Evolutionary conservation across 176 grass and related monocot genomes (phyloP), one percentile per base, ranked within the genome.

Genomic region (Typha latifolia): DNA sequence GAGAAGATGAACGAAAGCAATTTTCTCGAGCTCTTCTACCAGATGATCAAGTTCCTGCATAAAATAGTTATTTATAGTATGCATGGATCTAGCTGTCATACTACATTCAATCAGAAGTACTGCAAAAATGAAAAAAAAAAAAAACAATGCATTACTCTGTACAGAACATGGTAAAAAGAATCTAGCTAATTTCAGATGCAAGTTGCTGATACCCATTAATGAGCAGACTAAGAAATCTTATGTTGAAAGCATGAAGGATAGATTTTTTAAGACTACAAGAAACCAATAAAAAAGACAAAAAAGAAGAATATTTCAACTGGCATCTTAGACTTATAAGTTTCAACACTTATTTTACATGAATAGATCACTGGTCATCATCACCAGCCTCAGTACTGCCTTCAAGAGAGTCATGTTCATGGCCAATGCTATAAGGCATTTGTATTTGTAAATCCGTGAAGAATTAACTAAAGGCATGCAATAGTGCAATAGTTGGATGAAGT

Each of bases 1-100:
- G 37, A 96, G 82, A 67, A 91, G 81, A 89, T 81, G 69, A 78
- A 96, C 93, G 62, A 96, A 77, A 6, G 93, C 80, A 73, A 96
- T 91, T 47, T 96, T 86, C 67, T 91, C 69, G 32, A 96, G 82
- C 24, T 96, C 93, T 69, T 86, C 88, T 29, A 96, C 74, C 4
- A 96, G 79, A 82, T 85, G 53, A 80, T 89, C 93, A 62, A 96
- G 82, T 62, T 96, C 93, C 93, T 96, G 74, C 18, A 43, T 43
- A 43, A 43, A 43, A 10, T 43, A 43, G 37, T 10, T 9, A 43
- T 1, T 1, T 43, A 9, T 43, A 43, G 37, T 43, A 43, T 10
- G 1, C 37, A 43, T 43, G 9, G 37, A 43, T 43, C 37, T 43
- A 43, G 37, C 37, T 43, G 37, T 10, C 2, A 43, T 10, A 43